These are phyloP conservation scores for Acanthochlamys bracteata DNA, from an alignment of 106 monocot genomes.

Conservation along the genomic window DNA sequence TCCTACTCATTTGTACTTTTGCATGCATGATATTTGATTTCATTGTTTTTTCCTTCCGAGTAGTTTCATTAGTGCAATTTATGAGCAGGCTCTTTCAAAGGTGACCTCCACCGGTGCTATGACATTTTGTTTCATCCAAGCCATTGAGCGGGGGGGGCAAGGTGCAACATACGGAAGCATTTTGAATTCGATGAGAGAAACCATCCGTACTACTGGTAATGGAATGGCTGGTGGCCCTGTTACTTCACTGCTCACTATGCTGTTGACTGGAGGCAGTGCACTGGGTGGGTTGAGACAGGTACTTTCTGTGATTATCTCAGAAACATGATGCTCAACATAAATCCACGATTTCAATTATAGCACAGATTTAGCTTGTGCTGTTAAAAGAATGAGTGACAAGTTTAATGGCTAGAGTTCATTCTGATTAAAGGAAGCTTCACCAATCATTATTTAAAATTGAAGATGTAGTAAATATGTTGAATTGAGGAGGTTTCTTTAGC, in stretches of 20 bases:
- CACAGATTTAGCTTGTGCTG: no score
- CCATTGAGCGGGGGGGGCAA: conserved; percentile 70
- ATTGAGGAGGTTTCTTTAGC: no score
- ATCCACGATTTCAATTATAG: no score
- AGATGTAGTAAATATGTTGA: no score
- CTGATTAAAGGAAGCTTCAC: no score
- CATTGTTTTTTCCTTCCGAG: neutral
- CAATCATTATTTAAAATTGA: no score
- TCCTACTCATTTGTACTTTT: neutral
- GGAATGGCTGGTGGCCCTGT: conserved; percentile 34
- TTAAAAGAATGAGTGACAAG: no score
- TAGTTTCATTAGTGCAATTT: neutral
- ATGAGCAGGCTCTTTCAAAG: conserved; percentile 56
- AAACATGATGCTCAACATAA: neutral
- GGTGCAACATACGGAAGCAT: conserved; percentile 78
- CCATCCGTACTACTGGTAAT: conserved; percentile 39
- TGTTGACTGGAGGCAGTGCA: conserved; percentile 66
- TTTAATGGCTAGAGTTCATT: no score
- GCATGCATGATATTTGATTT: neutral
- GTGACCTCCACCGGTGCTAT: conserved; percentile 81
- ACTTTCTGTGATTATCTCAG: neutral
- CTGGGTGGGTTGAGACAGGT: conserved; percentile 65
- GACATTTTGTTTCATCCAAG: conserved; percentile 90
- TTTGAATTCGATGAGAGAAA: conserved; percentile 62
- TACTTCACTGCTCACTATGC: conserved; percentile 54